Evolutionary conservation across 1,284 basidiomycete genomes (phyloP).

Genomic region (Singerocomus rubriflavus): DNA sequence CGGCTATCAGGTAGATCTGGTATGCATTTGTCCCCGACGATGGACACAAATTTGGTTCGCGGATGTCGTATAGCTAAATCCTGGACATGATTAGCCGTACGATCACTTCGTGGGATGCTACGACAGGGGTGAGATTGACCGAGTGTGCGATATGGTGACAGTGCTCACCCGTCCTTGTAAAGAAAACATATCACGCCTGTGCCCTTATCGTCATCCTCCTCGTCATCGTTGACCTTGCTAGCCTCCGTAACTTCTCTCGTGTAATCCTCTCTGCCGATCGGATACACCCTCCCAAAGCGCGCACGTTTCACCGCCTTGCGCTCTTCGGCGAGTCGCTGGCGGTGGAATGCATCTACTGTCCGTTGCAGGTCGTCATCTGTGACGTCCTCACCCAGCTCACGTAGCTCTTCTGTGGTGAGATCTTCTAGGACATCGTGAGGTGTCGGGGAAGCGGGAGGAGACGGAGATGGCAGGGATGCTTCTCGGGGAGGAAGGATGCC

Average conservation of each 20-base stretch:
- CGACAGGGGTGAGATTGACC: not conserved
- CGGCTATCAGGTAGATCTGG: slow-evolving; percentile 92
- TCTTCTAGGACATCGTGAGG: slow-evolving; percentile 66
- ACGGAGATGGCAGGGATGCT: slow-evolving; percentile 66
- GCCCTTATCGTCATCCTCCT: slow-evolving; percentile 61
- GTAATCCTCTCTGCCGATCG: slow-evolving; percentile 92
- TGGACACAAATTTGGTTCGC: slow-evolving; percentile 93
- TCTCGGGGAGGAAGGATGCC: slow-evolving; percentile 84
- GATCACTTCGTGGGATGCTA: slow-evolving; percentile 79
- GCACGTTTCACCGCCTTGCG: slow-evolving; percentile 58
- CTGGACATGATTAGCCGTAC: slow-evolving; percentile 69
- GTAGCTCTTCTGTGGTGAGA: slow-evolving; percentile 64
- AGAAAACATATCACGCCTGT: slow-evolving; percentile 88
- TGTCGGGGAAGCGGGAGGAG: slow-evolving; percentile 65
- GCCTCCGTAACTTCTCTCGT: slow-evolving; percentile 94
- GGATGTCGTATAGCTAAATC: slow-evolving; percentile 81
- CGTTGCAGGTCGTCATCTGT: slow-evolving; percentile 77
- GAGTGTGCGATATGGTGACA: not conserved
- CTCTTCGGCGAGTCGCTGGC: slow-evolving; percentile 68
- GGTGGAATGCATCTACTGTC: slow-evolving; percentile 67
- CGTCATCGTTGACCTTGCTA: slow-evolving; percentile 69
- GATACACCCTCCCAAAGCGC: slow-evolving; percentile 84
- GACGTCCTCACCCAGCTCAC: slow-evolving; percentile 65
- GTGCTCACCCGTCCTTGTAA: slow-evolving; percentile 81
- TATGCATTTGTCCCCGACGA: slow-evolving; percentile 94